Percentiles rank a stretch among this genome's conserved stretches.
phyloP scores from a whole-genome alignment of 2,329 filamentous ascomycete genomes.

The Fusarium xyrophilum region DNA sequence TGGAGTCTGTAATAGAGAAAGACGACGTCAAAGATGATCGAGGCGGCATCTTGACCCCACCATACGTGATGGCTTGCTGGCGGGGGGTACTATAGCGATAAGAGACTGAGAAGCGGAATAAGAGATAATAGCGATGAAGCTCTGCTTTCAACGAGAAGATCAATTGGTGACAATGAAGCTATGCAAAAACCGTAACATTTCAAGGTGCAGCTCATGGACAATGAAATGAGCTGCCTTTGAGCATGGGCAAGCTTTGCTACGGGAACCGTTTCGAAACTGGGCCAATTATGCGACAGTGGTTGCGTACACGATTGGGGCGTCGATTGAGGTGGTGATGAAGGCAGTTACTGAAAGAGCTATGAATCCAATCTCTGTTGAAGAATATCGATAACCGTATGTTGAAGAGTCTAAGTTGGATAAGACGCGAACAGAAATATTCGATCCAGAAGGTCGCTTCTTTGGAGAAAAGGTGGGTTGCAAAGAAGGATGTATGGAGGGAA shows the following conservation, averaged over 20 bases:
- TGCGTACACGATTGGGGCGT: constrained; percentile 35
- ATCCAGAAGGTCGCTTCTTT: constrained; percentile 13
- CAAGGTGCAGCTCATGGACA: constrained; percentile 37
- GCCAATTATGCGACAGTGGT: constrained; percentile 30
- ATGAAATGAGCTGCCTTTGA: constrained; percentile 32
- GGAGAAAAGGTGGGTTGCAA: constrained; percentile 27
- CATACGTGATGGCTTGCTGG: constrained; percentile 52
- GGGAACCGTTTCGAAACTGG: constrained; percentile 39
- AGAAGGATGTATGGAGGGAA: constrained; percentile 23
- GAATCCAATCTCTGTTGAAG: not conserved
- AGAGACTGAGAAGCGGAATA: constrained; percentile 25
- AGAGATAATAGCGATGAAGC: constrained; percentile 24
- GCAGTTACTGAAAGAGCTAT: constrained; percentile 4
- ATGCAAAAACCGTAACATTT: constrained; percentile 36
- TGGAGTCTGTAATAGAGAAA: constrained; percentile 89
- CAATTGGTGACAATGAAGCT: constrained; percentile 44
- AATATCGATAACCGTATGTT: constrained; percentile 7
- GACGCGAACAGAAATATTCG: constrained; percentile 12
- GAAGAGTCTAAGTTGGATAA: constrained; percentile 14
- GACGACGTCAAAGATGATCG: constrained; percentile 86
- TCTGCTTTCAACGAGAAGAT: constrained; percentile 30
- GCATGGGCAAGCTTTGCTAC: constrained; percentile 39
- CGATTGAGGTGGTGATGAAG: constrained; percentile 22
- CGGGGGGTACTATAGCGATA: constrained; percentile 37
- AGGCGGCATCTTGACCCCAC: constrained; percentile 82